phyloP scores from a whole-genome alignment of 2,329 filamentous ascomycete genomes.

The Alternaria ethzedia region DNA sequence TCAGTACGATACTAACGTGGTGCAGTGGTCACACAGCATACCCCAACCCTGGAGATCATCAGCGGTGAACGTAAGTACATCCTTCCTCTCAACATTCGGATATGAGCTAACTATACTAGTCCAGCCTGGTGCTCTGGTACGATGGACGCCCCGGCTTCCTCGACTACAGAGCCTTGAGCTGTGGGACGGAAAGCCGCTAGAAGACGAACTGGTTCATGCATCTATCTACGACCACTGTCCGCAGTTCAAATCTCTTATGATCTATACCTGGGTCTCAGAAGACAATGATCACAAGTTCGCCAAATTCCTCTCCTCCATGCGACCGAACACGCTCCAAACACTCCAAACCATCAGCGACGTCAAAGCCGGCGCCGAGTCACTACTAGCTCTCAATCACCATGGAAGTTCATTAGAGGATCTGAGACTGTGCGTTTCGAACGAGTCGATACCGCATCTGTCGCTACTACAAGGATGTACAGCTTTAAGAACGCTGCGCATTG shows the following conservation, averaged over 20 bases:
- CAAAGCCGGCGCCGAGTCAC: constrained; percentile 61
- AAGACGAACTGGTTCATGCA: constrained; percentile 58
- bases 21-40: constrained; percentile 55
- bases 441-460: constrained; percentile 58
- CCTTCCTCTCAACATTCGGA: not conserved
- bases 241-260: constrained; percentile 65
- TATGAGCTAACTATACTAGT: constrained; percentile 45
- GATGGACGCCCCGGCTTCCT: constrained; percentile 66
- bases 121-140: constrained; percentile 59
- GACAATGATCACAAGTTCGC: constrained; percentile 66
- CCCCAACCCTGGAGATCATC: constrained; percentile 64
- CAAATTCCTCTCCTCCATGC: constrained; percentile 63
- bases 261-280: constrained; percentile 59
- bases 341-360: constrained; percentile 66
- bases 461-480: constrained; percentile 57
- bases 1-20: constrained; percentile 16
- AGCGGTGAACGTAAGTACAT: constrained; percentile 56
- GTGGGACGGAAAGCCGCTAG: constrained; percentile 66
- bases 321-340: constrained; percentile 62
- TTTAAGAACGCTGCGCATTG: constrained; percentile 58
- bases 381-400: constrained; percentile 61
- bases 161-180: constrained; percentile 66
- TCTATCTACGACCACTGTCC: constrained; percentile 66
- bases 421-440: constrained; percentile 57
- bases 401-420: constrained; percentile 62